Conservation (phyloP, 2,329 filamentous ascomycete species). For the Ramularia collo-cygni region DNA sequence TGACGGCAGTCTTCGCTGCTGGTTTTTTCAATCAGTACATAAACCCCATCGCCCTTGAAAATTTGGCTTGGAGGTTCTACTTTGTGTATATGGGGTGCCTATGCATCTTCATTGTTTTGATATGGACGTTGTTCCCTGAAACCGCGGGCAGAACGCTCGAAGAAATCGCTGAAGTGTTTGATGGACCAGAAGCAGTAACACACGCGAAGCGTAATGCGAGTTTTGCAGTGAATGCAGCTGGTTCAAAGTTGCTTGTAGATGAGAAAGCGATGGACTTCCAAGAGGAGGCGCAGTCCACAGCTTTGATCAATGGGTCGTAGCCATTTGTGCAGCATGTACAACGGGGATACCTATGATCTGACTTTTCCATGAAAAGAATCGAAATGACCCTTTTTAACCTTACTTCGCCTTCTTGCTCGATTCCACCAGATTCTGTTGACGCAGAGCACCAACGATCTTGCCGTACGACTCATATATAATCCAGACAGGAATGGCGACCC, state of each 20-base stretch:
- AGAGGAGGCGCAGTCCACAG: too few species aligned
- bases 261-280: too few species aligned
- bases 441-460: constrained; percentile 28
- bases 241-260: too few species aligned
- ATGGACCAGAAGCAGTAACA: constrained; percentile 19
- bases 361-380: too few species aligned
- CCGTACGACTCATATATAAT: constrained; percentile 47
- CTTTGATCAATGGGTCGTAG: too few species aligned
- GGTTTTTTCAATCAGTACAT: constrained; percentile 33
- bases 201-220: too few species aligned
- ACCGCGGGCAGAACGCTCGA: constrained; percentile 29
- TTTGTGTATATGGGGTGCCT: constrained; percentile 36
- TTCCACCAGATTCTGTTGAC: constrained; percentile 6
- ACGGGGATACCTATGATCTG: too few species aligned
- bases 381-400: not conserved
- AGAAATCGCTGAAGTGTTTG: constrained; percentile 40
- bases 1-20: constrained; percentile 15
- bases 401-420: constrained; percentile 14
- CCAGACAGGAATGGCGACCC: constrained; percentile 55
- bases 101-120: constrained; percentile 15
- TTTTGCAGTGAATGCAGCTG: too few species aligned
- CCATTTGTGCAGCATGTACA: too few species aligned
- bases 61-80: constrained; percentile 39
- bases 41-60: constrained; percentile 37
- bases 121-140: constrained; percentile 15